phyloP scores from a whole-genome alignment of 2,329 filamentous ascomycete species.

The Aspergillus neoniger region DNA sequence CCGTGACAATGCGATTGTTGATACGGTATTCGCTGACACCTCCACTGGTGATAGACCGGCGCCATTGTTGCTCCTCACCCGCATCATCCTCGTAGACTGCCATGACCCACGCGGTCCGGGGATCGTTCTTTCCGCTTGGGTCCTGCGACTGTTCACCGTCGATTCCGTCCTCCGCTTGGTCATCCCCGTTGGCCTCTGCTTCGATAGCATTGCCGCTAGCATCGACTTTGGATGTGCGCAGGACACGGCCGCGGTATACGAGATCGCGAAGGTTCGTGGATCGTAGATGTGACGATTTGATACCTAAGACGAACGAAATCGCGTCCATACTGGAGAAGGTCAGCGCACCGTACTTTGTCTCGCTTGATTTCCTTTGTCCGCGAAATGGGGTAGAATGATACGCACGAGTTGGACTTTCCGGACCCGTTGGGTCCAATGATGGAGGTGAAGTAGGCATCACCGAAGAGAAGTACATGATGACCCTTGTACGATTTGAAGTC shows the following conservation, averaged over 20 bases:
- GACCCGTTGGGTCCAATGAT: slow-evolving; percentile 99
- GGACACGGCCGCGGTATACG: slow-evolving; percentile 90
- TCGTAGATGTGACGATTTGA: slow-evolving; percentile 96
- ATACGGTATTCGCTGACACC: slow-evolving; percentile 95
- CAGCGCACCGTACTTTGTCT: slow-evolving; percentile 19
- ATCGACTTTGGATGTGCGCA: slow-evolving; percentile 90
- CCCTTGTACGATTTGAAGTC: slow-evolving; percentile 99
- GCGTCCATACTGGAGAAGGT: slow-evolving; percentile 79
- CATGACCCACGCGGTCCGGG: slow-evolving; percentile 97
- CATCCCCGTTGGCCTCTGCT: slow-evolving; percentile 64
- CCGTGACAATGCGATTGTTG: slow-evolving; percentile 85
- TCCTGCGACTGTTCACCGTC: slow-evolving; percentile 63
- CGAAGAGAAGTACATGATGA: slow-evolving; percentile 89
- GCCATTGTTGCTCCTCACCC: slow-evolving; percentile 93
- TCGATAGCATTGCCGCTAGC: slow-evolving; percentile 72
- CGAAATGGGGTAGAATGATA: slow-evolving; percentile 19
- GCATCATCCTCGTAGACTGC: slow-evolving; percentile 98
- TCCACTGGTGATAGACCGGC: slow-evolving; percentile 84
- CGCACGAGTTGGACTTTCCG: slow-evolving; percentile 95
- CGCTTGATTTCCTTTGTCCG: background rate
- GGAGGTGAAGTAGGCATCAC: slow-evolving; percentile 97
- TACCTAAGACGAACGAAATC: slow-evolving; percentile 97
- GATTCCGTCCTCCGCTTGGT: slow-evolving; percentile 58
- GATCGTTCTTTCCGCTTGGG: slow-evolving; percentile 66
- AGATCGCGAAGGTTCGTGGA: slow-evolving; percentile 92